Evolutionary conservation across 192 early-diverging fungal species (phyloP).

Genomic region (Entomortierella chlamydospora): DNA sequence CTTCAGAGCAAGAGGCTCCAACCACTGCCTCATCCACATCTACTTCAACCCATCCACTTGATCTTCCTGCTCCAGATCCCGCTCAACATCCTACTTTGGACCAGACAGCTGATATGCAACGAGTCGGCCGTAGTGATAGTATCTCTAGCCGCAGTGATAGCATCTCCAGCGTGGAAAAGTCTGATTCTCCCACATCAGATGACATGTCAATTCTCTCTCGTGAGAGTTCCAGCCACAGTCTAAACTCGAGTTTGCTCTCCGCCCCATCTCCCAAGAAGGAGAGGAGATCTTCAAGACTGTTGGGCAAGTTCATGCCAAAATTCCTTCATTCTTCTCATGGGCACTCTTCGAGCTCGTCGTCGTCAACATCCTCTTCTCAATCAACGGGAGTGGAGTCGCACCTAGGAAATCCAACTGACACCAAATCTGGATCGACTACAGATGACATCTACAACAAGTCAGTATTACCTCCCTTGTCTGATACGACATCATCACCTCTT

Average conservation of each 20-base stretch:
- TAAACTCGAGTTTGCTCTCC: neutral
- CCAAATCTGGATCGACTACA: neutral
- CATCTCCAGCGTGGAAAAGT: neutral
- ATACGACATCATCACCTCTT: no score
- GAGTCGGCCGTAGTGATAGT: neutral
- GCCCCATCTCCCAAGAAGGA: neutral
- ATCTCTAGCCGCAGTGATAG: slow-evolving; percentile 1
- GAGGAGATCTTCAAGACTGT: slow-evolving; percentile 19
- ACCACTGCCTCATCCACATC: neutral
- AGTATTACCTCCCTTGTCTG: neutral
- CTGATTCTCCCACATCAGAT: no score
- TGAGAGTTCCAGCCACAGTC: neutral
- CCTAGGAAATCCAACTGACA: no score
- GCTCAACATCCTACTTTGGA: neutral
- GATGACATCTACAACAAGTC: neutral
- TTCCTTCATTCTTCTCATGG: slow-evolving; percentile 1
- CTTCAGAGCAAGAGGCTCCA: neutral
- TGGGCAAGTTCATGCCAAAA: slow-evolving; percentile 47
- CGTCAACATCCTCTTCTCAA: neutral
- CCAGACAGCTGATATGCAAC: neutral
- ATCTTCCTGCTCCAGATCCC: no score
- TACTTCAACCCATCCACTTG: neutral
- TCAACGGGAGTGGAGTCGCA: neutral
- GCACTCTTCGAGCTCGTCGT: neutral
- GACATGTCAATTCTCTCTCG: no score